Conservation (phyloP, 768 basidiomycete genomes). For the Tulasnella sp. region DNA sequence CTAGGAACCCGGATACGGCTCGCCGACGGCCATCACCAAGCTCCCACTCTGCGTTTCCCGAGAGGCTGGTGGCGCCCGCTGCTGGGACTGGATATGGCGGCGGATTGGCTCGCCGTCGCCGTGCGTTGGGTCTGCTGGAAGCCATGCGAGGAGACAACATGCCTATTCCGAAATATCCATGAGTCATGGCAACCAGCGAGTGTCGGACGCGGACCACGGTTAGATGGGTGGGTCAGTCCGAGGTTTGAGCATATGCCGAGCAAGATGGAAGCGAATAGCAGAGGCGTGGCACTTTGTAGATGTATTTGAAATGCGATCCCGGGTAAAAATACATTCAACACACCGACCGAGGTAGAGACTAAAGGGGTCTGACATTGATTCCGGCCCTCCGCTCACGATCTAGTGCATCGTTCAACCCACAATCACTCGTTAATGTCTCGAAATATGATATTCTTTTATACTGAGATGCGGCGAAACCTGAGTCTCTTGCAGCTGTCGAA, state of each 20-base stretch:
- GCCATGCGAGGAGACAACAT: background rate
- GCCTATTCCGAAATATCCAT: background rate
- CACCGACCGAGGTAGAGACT: background rate
- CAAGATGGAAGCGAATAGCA: background rate
- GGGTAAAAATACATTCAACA: background rate
- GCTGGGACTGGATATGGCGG: background rate
- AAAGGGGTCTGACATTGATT: background rate
- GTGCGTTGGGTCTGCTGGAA: background rate
- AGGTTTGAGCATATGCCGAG: background rate
- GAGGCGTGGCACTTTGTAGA: background rate
- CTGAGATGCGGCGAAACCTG: background rate
- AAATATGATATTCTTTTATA: background rate
- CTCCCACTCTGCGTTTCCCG: background rate
- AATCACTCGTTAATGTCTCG: background rate
- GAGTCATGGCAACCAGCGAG: background rate
- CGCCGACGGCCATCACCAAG: background rate
- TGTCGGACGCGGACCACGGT: background rate
- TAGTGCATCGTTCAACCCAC: background rate
- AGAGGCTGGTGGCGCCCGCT: background rate
- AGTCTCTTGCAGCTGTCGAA: background rate
- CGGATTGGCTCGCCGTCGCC: background rate
- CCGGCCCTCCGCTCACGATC: background rate
- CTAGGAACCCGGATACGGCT: background rate
- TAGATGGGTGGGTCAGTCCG: background rate
- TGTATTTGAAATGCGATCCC: background rate